Evolutionary conservation across 768 basidiomycete genomes (phyloP).

Genomic region (Kwoniella dendrophila): DNA sequence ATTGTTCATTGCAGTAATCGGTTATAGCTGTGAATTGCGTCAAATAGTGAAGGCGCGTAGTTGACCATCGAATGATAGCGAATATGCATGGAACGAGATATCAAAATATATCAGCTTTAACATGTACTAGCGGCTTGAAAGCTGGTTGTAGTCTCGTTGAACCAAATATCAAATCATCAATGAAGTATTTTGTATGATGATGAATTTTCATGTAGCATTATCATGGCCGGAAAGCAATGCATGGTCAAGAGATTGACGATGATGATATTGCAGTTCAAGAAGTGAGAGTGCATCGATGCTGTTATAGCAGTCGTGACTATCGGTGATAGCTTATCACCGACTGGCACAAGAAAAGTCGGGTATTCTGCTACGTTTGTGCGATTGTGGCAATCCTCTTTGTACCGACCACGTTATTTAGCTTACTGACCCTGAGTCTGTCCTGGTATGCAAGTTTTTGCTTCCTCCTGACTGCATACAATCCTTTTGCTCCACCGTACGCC

Average conservation of each 20-base stretch:
- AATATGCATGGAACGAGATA: too few relatives aligned
- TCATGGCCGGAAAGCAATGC: too few relatives aligned
- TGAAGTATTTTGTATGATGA: too few relatives aligned
- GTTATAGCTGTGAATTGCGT: too few relatives aligned
- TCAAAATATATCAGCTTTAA: too few relatives aligned
- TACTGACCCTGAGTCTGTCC: not conserved
- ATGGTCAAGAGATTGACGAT: not conserved
- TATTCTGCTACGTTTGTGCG: not conserved
- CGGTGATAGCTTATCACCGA: constrained; percentile 26
- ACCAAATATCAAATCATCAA: too few relatives aligned
- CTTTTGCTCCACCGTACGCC: not conserved
- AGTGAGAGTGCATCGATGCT: not conserved
- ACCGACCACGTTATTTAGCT: not conserved
- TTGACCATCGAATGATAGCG: too few relatives aligned
- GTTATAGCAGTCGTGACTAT: not conserved
- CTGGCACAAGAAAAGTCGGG: not conserved
- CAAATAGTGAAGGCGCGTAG: too few relatives aligned
- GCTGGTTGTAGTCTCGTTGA: too few relatives aligned
- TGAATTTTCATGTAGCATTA: too few relatives aligned
- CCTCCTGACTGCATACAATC: not conserved
- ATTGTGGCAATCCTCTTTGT: constrained; percentile 15
- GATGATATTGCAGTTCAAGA: not conserved
- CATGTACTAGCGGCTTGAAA: too few relatives aligned
- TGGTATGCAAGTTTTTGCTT: not conserved
- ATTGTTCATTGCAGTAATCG: too few relatives aligned